phyloP scores from a whole-genome alignment of 371 early-diverging fungal species.

The Dinochytrium kinnereticum region DNA sequence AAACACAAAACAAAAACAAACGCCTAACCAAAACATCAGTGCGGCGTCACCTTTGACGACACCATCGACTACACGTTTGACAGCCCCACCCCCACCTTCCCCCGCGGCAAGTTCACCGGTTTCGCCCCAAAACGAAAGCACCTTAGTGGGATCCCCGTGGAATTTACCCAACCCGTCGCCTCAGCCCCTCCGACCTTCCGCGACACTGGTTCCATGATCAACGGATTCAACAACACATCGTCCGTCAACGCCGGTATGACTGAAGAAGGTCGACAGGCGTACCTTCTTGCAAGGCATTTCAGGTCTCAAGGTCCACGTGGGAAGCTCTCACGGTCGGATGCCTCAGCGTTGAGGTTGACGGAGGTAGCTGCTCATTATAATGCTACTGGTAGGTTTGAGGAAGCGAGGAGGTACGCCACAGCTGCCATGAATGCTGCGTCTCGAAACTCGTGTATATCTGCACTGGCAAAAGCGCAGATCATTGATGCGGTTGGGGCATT shows the following conservation, averaged over 20 bases:
- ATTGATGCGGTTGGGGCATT: slow-evolving; percentile 42
- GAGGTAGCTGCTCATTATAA: slow-evolving; percentile 51
- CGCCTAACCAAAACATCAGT: slow-evolving; percentile 32
- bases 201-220: not conserved
- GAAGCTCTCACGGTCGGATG: slow-evolving; percentile 41
- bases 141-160: slow-evolving; percentile 27
- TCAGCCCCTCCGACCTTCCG: slow-evolving; percentile 10
- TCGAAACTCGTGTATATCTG: slow-evolving; percentile 37
- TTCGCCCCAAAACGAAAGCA: slow-evolving; percentile 48
- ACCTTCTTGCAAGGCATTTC: slow-evolving; percentile 54
- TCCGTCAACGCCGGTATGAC: slow-evolving; percentile 7
- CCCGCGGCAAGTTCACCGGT: slow-evolving; percentile 26
- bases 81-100: slow-evolving; percentile 30
- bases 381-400: slow-evolving; percentile 43
- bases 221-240: slow-evolving; percentile 9
- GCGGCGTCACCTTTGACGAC: slow-evolving; percentile 53
- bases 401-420: slow-evolving; percentile 52
- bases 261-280: slow-evolving; percentile 50
- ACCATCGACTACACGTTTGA: slow-evolving; percentile 47
- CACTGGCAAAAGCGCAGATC: slow-evolving; percentile 44
- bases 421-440: slow-evolving; percentile 41
- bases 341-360: slow-evolving; percentile 37
- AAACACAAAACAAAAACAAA: not conserved
- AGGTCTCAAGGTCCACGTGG: slow-evolving; percentile 47
- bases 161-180: not conserved